phyloP scores from a whole-genome alignment of 257 asterid species.

The Solanum sejunctum region DNA sequence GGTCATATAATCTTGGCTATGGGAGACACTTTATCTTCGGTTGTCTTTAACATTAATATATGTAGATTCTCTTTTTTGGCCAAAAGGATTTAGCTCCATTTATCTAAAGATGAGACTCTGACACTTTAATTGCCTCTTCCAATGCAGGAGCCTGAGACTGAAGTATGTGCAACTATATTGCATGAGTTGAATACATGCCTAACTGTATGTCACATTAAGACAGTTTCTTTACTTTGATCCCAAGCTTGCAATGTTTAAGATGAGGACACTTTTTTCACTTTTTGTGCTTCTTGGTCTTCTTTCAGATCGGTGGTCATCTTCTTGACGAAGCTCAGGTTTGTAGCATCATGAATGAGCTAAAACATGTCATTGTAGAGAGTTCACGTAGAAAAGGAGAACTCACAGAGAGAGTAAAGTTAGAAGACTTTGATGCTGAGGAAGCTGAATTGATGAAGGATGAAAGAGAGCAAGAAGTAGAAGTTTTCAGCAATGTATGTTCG shows the following conservation, averaged over 20 bases:
- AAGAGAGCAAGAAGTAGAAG: slow-evolving; percentile 89
- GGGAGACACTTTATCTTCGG: slow-evolving; percentile 75
- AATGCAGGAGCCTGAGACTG: slow-evolving; percentile 81
- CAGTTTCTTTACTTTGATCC: background rate
- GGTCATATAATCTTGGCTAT: slow-evolving; percentile 56
- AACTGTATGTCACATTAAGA: slow-evolving; percentile 30
- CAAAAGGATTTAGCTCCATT: background rate
- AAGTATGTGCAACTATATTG: slow-evolving; percentile 63
- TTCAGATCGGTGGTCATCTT: slow-evolving; percentile 69
- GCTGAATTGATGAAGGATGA: slow-evolving; percentile 84
- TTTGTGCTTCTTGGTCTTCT: background rate
- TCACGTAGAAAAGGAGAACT: slow-evolving; percentile 75
- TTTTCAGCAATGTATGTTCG: slow-evolving; percentile 69
- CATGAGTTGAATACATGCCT: slow-evolving; percentile 72
- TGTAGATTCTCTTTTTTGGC: background rate
- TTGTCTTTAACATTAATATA: background rate
- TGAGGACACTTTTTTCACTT: background rate
- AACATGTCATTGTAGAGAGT: slow-evolving; percentile 75
- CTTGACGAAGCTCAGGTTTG: slow-evolving; percentile 79
- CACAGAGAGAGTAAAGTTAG: slow-evolving; percentile 40
- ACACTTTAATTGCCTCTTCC: slow-evolving; percentile 2
- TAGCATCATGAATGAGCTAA: slow-evolving; percentile 75
- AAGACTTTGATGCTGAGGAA: slow-evolving; percentile 79
- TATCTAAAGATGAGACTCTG: background rate
- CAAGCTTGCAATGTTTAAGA: background rate